Evolutionary conservation across 441 rosid genomes (phyloP).

Genomic region (Erodium moschatum): DNA sequence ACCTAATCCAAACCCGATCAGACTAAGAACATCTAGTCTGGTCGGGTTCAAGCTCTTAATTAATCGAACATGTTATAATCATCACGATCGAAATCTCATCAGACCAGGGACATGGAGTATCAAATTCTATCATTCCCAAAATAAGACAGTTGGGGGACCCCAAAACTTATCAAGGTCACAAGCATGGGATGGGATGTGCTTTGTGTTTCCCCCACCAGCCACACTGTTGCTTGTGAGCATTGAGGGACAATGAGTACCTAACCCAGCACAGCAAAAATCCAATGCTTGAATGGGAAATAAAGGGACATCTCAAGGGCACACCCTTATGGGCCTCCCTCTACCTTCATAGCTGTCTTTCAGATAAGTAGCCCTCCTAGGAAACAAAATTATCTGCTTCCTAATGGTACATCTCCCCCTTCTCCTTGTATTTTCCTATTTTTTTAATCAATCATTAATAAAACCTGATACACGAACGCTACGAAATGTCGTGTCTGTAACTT

Average conservation of each 20-base stretch:
- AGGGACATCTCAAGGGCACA: not conserved
- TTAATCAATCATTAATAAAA: too few species aligned
- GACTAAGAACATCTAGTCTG: too few species aligned
- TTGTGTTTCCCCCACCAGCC: slow-evolving; percentile 1
- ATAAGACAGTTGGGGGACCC: not conserved
- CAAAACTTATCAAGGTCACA: not conserved
- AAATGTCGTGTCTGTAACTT: too few species aligned
- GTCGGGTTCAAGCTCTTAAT: too few species aligned
- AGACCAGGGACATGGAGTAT: too few species aligned
- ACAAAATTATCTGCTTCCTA: not conserved
- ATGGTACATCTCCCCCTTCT: too few species aligned
- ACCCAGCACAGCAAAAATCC: not conserved
- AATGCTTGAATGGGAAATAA: not conserved
- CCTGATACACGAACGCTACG: too few species aligned
- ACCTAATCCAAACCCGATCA: too few species aligned
- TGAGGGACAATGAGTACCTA: not conserved
- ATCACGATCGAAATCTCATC: too few species aligned
- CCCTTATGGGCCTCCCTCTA: slow-evolving; percentile 1
- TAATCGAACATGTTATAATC: too few species aligned
- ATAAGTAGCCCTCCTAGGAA: slow-evolving; percentile 7
- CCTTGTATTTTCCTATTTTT: too few species aligned
- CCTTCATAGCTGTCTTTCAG: slow-evolving; percentile 5
- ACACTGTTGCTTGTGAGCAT: not conserved
- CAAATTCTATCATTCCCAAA: not conserved
- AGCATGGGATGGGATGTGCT: not conserved